Conservation (phyloP, 805 yeast species). For the Wickerhamomyces bovis region DNA sequence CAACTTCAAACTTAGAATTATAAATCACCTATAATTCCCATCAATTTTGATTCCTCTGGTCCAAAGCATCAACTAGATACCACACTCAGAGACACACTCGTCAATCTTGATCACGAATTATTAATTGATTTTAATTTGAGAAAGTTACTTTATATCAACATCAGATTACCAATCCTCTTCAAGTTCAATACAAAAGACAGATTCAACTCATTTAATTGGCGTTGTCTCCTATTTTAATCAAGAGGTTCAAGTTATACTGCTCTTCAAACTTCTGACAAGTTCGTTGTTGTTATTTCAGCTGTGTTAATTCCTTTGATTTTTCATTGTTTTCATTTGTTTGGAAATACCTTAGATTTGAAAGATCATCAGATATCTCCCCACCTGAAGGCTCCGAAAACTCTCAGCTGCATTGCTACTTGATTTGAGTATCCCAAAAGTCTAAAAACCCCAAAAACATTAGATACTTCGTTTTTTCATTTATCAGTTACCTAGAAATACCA, state of each 20-base stretch:
- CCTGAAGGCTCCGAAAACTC: neutral
- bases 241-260: neutral
- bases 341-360: neutral
- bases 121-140: conserved; percentile 6
- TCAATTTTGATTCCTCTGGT: conserved; percentile 5
- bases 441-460: neutral
- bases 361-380: neutral
- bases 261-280: neutral
- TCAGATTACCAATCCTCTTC: neutral
- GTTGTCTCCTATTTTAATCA: conserved; percentile 7
- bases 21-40: conserved; percentile 9
- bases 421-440: neutral
- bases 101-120: conserved; percentile 11
- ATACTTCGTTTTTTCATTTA: neutral
- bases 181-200: neutral
- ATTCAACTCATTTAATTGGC: conserved; percentile 18
- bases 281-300: neutral
- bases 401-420: neutral
- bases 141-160: conserved; percentile 1
- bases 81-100: conserved; percentile 1
- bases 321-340: neutral
- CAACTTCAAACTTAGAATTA: conserved; percentile 8
- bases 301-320: neutral
- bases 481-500: neutral
- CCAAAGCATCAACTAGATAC: conserved; percentile 6